Base-by-base conservation (phyloP, 805 yeast genomes). In the Candida vartiovaarae region DNA sequence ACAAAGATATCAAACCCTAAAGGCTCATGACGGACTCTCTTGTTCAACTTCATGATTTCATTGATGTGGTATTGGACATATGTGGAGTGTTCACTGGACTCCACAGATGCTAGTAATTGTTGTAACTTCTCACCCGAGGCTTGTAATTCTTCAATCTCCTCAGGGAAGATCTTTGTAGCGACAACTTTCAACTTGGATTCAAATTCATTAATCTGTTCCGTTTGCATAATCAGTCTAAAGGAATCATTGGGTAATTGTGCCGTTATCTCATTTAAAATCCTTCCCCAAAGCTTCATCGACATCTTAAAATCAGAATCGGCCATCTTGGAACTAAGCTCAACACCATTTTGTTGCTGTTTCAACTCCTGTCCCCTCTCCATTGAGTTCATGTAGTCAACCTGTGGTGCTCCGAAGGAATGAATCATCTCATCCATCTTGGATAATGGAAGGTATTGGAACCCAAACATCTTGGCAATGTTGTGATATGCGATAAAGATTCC, bases 401-500 rank as follows among this genome's bases (percentile, higher is more conserved):
- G 8, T 32, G 8, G 34, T 56, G 48, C 43, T 28, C 74, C 66
- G 43, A 67, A 66, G 1, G 75, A 64, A 52, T 84, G 88, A 48
- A 74, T 67, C 7, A 78, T 67, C 44, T 70, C 64, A 60, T 91
- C 97, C 49, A 91, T 74, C 34, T 80, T 85, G 2, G 67, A 63
- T 40, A 90, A 65, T 1, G 95, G 90, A 28, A 91, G 60, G 61
- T 91, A 91, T 61, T 89, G 91, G 62, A 89, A 93, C 3, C 97
- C 99, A 63, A 91, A 87, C 53, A 90, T 75, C 39, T 79, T 68
- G 29, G 76, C 71, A 41, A 88, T 74, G 60, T 90, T 91, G 62
- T 91, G 99, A 61, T 82, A 91, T 0, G 96, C 96, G 11, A 91
- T 72, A 53, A 86, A 88, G 3, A 93, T 87, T 5, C 99, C 99